These are phyloP conservation scores for Boletus vermiculosoides DNA, from an alignment of 768 basidiomycete species.

Conservation along the genomic window DNA sequence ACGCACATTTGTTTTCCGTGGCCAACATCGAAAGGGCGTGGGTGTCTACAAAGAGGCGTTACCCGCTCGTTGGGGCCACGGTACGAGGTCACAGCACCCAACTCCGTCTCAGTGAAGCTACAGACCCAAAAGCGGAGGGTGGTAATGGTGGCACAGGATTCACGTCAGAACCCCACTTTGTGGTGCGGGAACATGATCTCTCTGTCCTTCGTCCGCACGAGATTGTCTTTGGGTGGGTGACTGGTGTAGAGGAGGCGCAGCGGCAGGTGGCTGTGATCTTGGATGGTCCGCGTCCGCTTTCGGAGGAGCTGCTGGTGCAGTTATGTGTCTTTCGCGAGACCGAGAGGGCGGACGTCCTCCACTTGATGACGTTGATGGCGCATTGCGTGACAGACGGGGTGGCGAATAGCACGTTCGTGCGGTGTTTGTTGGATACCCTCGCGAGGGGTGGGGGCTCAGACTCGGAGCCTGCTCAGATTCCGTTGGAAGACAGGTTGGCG, in stretches of 20 bases:
- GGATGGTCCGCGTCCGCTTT: constrained; percentile 39
- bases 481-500: constrained; percentile 40
- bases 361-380: constrained; percentile 44
- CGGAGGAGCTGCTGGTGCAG: constrained; percentile 42
- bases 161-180: constrained; percentile 31
- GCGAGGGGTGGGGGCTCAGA: neutral
- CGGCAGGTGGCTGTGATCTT: constrained; percentile 30
- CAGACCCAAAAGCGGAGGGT: neutral
- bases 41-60: constrained; percentile 46
- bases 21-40: constrained; percentile 44
- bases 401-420: constrained; percentile 40
- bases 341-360: constrained; percentile 34
- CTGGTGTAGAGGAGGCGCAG: constrained; percentile 36
- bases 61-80: constrained; percentile 47
- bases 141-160: neutral
- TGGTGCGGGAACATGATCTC: constrained; percentile 41
- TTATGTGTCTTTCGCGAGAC: constrained; percentile 41
- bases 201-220: constrained; percentile 35
- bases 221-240: constrained; percentile 35
- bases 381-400: constrained; percentile 54
- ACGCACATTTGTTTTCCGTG: constrained; percentile 25
- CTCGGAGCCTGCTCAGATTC: constrained; percentile 12
- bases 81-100: constrained; percentile 24
- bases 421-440: constrained; percentile 47
- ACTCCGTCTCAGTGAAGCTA: neutral